phyloP scores from a whole-genome alignment of 768 basidiomycete genomes.

The Mycena filopes region DNA sequence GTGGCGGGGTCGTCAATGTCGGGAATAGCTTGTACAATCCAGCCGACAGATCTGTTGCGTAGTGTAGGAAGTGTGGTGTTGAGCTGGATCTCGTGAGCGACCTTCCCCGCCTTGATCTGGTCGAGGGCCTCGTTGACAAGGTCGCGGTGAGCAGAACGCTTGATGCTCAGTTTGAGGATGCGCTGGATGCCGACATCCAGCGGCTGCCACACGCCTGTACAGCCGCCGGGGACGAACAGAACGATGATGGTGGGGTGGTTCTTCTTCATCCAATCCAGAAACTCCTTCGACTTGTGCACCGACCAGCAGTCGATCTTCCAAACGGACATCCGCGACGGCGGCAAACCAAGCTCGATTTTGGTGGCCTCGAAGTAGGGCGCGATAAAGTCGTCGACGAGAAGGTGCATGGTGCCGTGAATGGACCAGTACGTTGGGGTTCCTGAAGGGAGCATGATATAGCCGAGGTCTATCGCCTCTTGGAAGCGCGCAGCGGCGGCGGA shows the following conservation, averaged over 20 bases:
- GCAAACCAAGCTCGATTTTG: neutral
- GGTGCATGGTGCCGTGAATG: constrained; percentile 29
- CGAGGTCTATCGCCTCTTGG: neutral
- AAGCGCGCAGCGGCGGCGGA: neutral
- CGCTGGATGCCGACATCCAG: constrained; percentile 38
- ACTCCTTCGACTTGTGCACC: constrained; percentile 43
- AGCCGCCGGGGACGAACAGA: constrained; percentile 36
- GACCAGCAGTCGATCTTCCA: constrained; percentile 40
- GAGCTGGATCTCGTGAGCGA: too few species aligned
- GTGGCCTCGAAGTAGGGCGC: constrained; percentile 28
- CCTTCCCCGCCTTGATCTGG: too few species aligned
- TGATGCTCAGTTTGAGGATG: constrained; percentile 25
- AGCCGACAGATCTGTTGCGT: too few species aligned
- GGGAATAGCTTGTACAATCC: too few species aligned
- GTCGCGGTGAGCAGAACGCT: too few species aligned
- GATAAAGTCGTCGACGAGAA: constrained; percentile 34
- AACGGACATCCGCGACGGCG: constrained; percentile 17
- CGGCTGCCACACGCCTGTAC: constrained; percentile 38
- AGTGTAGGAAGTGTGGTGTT: too few species aligned
- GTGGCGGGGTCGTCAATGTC: too few species aligned
- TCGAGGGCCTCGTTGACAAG: too few species aligned
- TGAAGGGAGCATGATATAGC: neutral
- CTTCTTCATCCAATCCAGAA: constrained; percentile 39
- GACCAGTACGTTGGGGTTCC: constrained; percentile 17
- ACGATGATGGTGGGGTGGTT: constrained; percentile 38